A percentile compares a stretch with the other conserved stretches of the same genome.
Evolutionary conservation across 208 protist species (phyloP).

Genomic region (Acanthamoeba triangularis): DNA sequence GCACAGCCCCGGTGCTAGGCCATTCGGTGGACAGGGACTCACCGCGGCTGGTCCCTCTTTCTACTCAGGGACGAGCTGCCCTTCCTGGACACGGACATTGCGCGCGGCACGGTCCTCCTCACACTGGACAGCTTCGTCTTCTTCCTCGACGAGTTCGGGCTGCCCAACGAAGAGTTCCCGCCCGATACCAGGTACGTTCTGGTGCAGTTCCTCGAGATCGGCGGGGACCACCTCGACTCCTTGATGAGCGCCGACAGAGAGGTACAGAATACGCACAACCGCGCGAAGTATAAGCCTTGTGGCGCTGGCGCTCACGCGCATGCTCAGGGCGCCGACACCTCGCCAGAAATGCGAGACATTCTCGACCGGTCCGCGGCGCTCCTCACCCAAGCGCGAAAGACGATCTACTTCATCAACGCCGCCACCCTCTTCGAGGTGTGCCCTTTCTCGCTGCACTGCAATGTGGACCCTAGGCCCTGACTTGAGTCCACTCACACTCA

Average conservation of each 20-base stretch:
- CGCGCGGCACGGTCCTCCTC: constrained; percentile 64
- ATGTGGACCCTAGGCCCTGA: no score
- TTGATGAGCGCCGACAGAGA: not conserved
- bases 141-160: constrained; percentile 71
- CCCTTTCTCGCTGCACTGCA: no score
- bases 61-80: constrained; percentile 44
- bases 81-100: constrained; percentile 76
- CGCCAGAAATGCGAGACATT: constrained; percentile 10
- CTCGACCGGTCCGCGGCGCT: constrained; percentile 31
- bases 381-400: constrained; percentile 49
- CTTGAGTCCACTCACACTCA: not conserved
- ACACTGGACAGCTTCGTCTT: constrained; percentile 77
- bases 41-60: not conserved
- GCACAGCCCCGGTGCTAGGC: not conserved
- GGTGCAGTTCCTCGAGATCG: constrained; percentile 73
- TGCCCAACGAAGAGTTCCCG: constrained; percentile 41
- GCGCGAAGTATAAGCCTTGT: no score
- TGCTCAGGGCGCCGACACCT: not conserved
- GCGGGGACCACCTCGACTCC: constrained; percentile 63
- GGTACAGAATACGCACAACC: no score
- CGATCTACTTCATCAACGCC: constrained; percentile 76
- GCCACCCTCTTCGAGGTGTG: constrained; percentile 28
- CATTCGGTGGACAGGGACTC: not conserved
- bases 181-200: constrained; percentile 31
- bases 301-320: not conserved